A percentile compares a stretch with the other conserved stretches of the same genome.
Conservation (phyloP, 345 rosid genomes). For the Acer saccharum region DNA sequence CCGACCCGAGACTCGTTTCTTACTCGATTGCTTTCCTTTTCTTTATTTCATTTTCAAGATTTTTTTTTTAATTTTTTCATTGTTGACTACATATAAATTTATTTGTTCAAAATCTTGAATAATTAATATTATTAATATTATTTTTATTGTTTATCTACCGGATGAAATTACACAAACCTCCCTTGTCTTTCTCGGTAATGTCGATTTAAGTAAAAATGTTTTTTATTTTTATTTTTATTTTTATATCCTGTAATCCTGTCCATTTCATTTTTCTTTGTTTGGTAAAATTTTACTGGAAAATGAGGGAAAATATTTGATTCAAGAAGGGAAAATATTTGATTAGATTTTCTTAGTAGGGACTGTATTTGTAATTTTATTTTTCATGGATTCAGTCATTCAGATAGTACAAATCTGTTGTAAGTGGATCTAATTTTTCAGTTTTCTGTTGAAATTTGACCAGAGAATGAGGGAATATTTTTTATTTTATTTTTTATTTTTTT, state of each 20-base stretch:
- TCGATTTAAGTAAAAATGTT: not conserved
- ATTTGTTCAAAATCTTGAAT: not conserved
- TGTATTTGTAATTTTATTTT: not conserved
- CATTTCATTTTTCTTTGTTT: too few relatives aligned
- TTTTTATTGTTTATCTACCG: not conserved
- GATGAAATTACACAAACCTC: not conserved
- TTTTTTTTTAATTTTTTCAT: not conserved
- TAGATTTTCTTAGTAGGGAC: not conserved
- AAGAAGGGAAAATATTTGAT: not conserved
- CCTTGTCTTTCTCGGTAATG: not conserved
- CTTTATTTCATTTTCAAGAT: not conserved
- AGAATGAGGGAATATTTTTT: too few relatives aligned
- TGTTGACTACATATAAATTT: not conserved
- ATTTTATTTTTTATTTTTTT: too few relatives aligned
- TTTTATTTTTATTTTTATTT: not conserved
- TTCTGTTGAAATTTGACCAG: too few relatives aligned
- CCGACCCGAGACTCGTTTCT: slow-evolving; percentile 27
- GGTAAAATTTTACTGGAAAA: not conserved
- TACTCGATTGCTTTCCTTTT: slow-evolving; percentile 20
- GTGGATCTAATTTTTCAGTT: too few relatives aligned
- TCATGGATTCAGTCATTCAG: too few relatives aligned
- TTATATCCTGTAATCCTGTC: not conserved
- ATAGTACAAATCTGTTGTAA: too few relatives aligned
- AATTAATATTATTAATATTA: too few relatives aligned
- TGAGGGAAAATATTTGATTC: not conserved